phyloP scores from a whole-genome alignment of 306 rosid species.

The Phaseolus lunatus region DNA sequence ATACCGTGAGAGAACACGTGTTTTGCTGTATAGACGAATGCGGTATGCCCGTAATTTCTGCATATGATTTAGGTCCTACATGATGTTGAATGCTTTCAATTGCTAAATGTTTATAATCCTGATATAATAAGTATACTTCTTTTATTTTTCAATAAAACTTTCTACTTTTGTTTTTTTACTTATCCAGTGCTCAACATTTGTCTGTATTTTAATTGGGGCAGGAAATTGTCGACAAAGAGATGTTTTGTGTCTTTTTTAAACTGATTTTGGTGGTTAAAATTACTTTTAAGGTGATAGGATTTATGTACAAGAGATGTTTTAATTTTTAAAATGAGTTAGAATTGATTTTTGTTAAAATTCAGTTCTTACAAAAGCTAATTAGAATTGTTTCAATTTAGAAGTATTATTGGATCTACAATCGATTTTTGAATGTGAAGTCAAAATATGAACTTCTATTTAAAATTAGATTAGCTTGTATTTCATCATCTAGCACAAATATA shows the following conservation, averaged over 20 bases:
- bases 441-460: neutral
- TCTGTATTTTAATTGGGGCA: neutral
- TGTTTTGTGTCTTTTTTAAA: neutral
- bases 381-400: neutral
- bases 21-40: neutral
- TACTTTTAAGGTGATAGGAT: neutral
- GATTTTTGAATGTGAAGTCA: too few species aligned
- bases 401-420: neutral
- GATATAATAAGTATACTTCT: neutral
- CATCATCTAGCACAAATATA: neutral
- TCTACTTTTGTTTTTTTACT: neutral
- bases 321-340: neutral
- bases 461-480: neutral
- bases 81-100: neutral
- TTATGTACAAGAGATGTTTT: neutral
- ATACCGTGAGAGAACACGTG: slow-evolving; percentile 10
- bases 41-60: neutral
- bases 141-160: neutral
- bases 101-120: neutral
- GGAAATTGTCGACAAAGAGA: neutral
- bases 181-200: neutral
- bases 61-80: neutral
- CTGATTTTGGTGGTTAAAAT: neutral
- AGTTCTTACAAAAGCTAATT: neutral
- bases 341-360: neutral